Base-by-base conservation (phyloP, 2,329 filamentous ascomycete genomes). In the Periglandula ipomoeae region DNA sequence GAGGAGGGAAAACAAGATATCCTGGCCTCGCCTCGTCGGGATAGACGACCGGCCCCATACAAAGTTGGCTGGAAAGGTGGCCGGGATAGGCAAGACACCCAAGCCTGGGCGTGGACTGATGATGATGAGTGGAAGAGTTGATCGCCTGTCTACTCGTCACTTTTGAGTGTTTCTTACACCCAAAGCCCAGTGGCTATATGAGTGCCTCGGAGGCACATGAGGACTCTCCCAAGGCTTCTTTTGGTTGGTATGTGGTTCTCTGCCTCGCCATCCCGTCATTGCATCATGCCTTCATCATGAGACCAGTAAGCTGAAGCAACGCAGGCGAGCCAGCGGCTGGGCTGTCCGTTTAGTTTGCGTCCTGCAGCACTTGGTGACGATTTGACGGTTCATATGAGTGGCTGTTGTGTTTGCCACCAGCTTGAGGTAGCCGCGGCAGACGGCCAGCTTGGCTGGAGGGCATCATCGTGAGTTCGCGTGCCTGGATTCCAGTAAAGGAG, bases 211-310 rank as follows among this genome's bases (percentile, higher is more conserved):
- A 20, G n/a, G 38, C 39, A 24, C 6, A 17, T 15, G 13, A n/a
- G 27, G 27, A 15, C 15, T 30, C 9, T 30, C 9, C 27, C 13
- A 30, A 30, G 27, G 27, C 27, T 30, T 30, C 27, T 30, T 5
- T 35, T 47, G 38, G n/a, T 23, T 34, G 48, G 48, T 44, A 47
- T 50, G 48, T 11, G 39, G 35, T 17, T 17, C 19, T 24, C 26
- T n/a, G 48, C 20, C 23, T 37, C 20, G 34, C 30, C 24, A 30
- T 40, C 43, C 24, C 4, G n/a, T 30, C 39, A n/a, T 27, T 39
- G 48, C 39, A 50, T 47, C 44, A 40, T 50, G 48, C 34, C 42
- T 40, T 22, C n/a, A 22, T 32, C 38, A 37, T 40, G 30, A 24
- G 37, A 50, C 43, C 24, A 19, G 23, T 37, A 30, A 34, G 37